Percentiles rank a stretch among this genome's conserved stretches.
Evolutionary conservation across 768 basidiomycete species (phyloP).

Genomic region (Cystobasidiopsis lactophilus): DNA sequence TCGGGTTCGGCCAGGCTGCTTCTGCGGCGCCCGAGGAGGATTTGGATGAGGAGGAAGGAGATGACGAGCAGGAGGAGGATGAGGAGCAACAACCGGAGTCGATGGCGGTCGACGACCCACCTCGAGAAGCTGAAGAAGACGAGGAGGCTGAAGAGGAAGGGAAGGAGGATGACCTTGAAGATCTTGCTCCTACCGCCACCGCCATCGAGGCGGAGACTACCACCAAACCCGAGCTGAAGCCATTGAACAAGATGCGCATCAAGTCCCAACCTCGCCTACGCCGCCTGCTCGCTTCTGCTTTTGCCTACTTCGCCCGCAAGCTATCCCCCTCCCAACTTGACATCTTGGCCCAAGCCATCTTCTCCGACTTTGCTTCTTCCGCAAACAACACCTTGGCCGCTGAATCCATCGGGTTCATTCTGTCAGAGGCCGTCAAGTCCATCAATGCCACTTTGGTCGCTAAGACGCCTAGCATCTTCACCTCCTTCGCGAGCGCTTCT

Average conservation of each 20-base stretch:
- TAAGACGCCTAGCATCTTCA: neutral
- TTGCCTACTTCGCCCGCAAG: conserved; percentile 4
- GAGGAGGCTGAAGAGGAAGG: neutral
- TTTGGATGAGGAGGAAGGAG: neutral
- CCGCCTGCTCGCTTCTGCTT: conserved; percentile 7
- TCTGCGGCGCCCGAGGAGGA: no score
- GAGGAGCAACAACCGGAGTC: neutral
- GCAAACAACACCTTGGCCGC: neutral
- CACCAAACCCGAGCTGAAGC: neutral
- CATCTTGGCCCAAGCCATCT: neutral
- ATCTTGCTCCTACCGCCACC: neutral
- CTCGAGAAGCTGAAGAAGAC: neutral
- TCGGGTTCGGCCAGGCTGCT: neutral
- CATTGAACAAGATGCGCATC: neutral
- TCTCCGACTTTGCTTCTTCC: neutral
- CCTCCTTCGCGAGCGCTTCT: neutral
- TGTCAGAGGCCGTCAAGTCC: conserved; percentile 6
- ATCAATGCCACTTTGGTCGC: conserved; percentile 4
- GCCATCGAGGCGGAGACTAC: neutral
- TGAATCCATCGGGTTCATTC: conserved; percentile 1
- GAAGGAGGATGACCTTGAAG: neutral
- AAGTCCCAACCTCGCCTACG: conserved; percentile 8
- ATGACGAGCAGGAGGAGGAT: neutral
- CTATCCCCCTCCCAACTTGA: neutral
- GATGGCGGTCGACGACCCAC: neutral